phyloP scores from a whole-genome alignment of 352 stramenopile species.

The Pythium dissotocum region DNA sequence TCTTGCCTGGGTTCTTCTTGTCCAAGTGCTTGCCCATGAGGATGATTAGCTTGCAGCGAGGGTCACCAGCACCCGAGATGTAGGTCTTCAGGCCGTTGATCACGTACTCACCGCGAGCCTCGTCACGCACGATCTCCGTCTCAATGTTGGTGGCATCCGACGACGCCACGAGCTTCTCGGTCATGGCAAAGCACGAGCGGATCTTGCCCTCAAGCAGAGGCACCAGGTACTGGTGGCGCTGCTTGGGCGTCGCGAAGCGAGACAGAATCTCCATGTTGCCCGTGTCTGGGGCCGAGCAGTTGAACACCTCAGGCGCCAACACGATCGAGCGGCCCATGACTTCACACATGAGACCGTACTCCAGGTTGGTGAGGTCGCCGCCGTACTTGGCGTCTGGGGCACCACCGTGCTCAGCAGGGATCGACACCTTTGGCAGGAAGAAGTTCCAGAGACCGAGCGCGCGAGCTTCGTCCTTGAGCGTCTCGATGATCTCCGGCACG shows the following conservation, averaged over 20 bases:
- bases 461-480: conserved; percentile 91
- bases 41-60: conserved; percentile 92
- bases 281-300: conserved; percentile 96
- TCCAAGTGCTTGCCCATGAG: conserved; percentile 77
- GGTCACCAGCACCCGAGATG: conserved; percentile 95
- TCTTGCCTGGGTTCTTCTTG: conserved; percentile 27
- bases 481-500: conserved; percentile 88
- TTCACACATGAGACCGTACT: conserved; percentile 97
- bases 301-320: conserved; percentile 94
- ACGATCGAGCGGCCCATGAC: conserved; percentile 92
- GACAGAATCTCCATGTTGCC: conserved; percentile 99
- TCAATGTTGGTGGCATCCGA: conserved; percentile 97
- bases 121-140: conserved; percentile 72
- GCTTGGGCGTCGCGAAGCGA: conserved; percentile 88
- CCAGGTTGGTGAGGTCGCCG: conserved; percentile 79
- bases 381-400: conserved; percentile 59
- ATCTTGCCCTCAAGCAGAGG: conserved; percentile 93
- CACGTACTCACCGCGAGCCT: conserved; percentile 83
- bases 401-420: conserved; percentile 47
- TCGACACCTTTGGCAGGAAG: conserved; percentile 83
- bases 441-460: conserved; percentile 95
- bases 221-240: conserved; percentile 93
- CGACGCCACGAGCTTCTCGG: conserved; percentile 93
- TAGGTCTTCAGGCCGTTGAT: conserved; percentile 97
- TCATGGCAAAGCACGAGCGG: conserved; percentile 97